A percentile compares a stretch with the other conserved stretches of the same genome.
These are phyloP conservation scores for Rhodotorula toruloides DNA, from an alignment of 768 basidiomycete species.

Conservation along the genomic window DNA sequence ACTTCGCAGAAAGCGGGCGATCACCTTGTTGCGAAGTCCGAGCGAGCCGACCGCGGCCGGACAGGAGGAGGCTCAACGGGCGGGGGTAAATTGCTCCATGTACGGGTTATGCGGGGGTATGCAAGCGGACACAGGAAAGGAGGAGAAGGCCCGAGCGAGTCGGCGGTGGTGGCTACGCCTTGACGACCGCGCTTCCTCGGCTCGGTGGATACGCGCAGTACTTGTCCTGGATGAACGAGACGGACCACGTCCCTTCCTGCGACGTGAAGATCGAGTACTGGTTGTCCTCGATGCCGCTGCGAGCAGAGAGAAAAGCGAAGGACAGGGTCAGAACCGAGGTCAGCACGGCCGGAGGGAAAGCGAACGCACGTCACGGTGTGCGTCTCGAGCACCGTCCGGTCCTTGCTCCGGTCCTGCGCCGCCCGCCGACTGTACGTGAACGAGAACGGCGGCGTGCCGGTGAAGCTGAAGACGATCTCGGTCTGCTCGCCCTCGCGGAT, in stretches of 20 bases:
- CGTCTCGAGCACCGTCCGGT: slow-evolving; percentile 77
- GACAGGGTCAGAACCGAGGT: neutral
- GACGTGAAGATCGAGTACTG: slow-evolving; percentile 90
- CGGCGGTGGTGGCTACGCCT: neutral
- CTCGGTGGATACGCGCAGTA: slow-evolving; percentile 82
- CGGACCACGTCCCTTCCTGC: slow-evolving; percentile 82
- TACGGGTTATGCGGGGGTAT: too few relatives aligned
- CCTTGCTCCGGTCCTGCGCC: slow-evolving; percentile 50
- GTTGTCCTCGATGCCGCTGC: slow-evolving; percentile 50
- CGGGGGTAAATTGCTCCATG: too few relatives aligned
- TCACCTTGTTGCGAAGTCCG: too few relatives aligned
- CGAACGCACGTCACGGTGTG: slow-evolving; percentile 75
- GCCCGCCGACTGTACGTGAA: slow-evolving; percentile 88
- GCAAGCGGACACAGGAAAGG: too few relatives aligned
- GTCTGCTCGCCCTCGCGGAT: slow-evolving; percentile 86
- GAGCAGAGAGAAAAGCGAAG: neutral
- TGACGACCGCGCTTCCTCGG: slow-evolving; percentile 44
- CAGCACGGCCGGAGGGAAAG: neutral
- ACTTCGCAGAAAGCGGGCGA: too few relatives aligned
- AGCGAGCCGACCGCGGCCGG: too few relatives aligned
- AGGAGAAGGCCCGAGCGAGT: neutral
- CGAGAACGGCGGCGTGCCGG: slow-evolving; percentile 89
- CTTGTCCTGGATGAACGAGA: slow-evolving; percentile 82
- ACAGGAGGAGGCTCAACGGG: too few relatives aligned
- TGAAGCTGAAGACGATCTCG: slow-evolving; percentile 81